A percentile compares a stretch with the other conserved stretches of the same genome.
These are phyloP conservation scores for Rhizopus stolonifer DNA, from an alignment of 371 early-diverging fungal genomes.

Conservation along the genomic window DNA sequence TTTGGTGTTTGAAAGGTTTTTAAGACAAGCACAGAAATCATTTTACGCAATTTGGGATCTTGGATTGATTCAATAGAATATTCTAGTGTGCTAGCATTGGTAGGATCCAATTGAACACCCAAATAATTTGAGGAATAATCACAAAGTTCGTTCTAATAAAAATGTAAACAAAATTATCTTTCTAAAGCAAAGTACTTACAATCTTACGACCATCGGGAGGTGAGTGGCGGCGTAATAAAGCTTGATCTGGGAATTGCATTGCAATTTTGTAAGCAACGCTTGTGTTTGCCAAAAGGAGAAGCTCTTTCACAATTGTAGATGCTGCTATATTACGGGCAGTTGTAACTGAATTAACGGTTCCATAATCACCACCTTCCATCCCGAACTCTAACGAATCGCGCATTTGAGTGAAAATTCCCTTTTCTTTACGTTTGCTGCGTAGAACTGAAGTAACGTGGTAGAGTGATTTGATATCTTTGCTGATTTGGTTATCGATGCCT, in stretches of 20 bases:
- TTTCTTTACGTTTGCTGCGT: constrained; percentile 16
- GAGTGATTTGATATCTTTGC: constrained; percentile 14
- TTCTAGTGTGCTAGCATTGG: constrained; percentile 58
- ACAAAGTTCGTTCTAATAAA: constrained; percentile 36
- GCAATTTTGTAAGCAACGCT: constrained; percentile 84
- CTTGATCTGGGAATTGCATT: constrained; percentile 74
- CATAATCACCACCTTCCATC: constrained; percentile 1
- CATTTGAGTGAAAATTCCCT: constrained; percentile 32
- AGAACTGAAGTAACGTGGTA: constrained; percentile 25
- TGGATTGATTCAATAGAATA: constrained; percentile 65
- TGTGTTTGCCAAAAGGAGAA: constrained; percentile 91
- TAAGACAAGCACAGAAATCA: constrained; percentile 7
- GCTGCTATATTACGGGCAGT: constrained; percentile 1
- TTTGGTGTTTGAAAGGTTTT: constrained; percentile 81
- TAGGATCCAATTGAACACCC: constrained; percentile 48
- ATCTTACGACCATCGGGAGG: constrained; percentile 56
- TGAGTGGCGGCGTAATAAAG: constrained; percentile 77
- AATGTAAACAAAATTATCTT: neutral
- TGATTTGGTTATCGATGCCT: constrained; percentile 1
- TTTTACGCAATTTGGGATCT: constrained; percentile 32
- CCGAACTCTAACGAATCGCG: constrained; percentile 33
- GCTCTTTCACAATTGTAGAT: constrained; percentile 57
- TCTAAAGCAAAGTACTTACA: constrained; percentile 18
- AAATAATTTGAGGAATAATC: constrained; percentile 47
- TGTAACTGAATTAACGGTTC: constrained; percentile 1